These are phyloP conservation scores for Volvox reticuliferus DNA, from an alignment of 139 green algal genomes.

Conservation along the genomic window DNA sequence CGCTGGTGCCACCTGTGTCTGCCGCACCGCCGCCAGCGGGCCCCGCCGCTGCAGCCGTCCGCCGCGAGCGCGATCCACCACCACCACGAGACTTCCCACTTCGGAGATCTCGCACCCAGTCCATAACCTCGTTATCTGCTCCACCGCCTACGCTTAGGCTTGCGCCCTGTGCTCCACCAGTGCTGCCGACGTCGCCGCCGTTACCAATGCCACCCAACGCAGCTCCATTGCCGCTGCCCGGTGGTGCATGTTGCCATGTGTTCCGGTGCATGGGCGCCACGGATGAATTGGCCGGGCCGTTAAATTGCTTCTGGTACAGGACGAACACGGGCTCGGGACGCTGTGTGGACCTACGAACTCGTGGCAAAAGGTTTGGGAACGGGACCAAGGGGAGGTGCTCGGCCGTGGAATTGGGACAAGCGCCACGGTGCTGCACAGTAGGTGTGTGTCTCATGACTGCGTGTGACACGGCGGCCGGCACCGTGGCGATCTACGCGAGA, in stretches of 20 bases:
- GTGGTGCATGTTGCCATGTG: not conserved
- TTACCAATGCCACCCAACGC: not conserved
- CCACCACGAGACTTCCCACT: slow-evolving; percentile 1
- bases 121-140: not conserved
- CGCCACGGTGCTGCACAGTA: no score
- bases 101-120: not conserved
- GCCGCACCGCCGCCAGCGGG: not conserved
- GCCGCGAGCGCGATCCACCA: not conserved
- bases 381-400: not conserved
- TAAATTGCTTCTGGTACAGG: slow-evolving; percentile 43
- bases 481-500: no score
- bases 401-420: no score
- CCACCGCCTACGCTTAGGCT: not conserved
- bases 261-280: slow-evolving; percentile 39
- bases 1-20: not conserved
- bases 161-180: not conserved
- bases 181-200: not conserved
- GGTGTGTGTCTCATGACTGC: no score
- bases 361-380: not conserved
- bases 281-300: slow-evolving; percentile 30
- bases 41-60: not conserved
- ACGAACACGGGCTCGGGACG: slow-evolving; percentile 33
- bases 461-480: no score
- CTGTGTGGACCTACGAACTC: not conserved
- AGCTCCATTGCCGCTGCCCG: not conserved